phyloP scores from a whole-genome alignment of 2,329 filamentous ascomycete genomes.

The Nigrograna mackinnonii region DNA sequence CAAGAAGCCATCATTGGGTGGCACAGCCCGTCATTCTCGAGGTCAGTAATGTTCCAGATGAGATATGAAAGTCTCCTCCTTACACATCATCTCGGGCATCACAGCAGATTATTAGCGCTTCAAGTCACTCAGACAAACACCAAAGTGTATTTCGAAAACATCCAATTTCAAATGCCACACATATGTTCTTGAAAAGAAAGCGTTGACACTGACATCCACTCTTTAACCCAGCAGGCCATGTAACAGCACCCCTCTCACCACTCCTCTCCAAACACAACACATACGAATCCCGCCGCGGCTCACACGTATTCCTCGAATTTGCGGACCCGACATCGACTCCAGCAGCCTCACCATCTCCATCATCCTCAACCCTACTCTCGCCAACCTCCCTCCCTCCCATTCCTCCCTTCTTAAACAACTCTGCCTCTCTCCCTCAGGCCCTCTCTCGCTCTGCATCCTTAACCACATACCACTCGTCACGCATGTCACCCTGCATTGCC shows the following conservation, averaged over 20 bases:
- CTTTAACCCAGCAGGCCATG: conserved; percentile 10
- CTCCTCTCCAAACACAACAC: conserved; percentile 10
- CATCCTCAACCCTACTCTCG: background rate
- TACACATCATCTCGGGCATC: no score
- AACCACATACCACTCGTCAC: background rate
- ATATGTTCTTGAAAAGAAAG: no score
- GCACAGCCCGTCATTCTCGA: conserved; percentile 14
- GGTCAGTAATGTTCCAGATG: conserved; percentile 15
- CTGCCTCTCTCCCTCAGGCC: background rate
- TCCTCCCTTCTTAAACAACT: background rate
- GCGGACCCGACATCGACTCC: conserved; percentile 21
- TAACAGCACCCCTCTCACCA: conserved; percentile 6
- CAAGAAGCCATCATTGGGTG: background rate
- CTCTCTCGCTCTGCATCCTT: background rate
- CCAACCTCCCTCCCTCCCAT: background rate
- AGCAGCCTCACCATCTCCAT: background rate
- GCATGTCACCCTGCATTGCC: no score
- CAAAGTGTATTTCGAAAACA: no score
- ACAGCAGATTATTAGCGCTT: no score
- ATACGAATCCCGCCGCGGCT: conserved; percentile 17
- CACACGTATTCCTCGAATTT: conserved; percentile 22
- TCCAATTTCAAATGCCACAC: no score
- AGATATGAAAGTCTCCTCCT: no score
- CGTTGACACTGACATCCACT: no score
- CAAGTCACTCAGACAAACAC: no score